Percentiles rank a stretch among this genome's conserved stretches.
Conservation (phyloP, 345 rosid species). For the Zanthoxylum bungeanum region DNA sequence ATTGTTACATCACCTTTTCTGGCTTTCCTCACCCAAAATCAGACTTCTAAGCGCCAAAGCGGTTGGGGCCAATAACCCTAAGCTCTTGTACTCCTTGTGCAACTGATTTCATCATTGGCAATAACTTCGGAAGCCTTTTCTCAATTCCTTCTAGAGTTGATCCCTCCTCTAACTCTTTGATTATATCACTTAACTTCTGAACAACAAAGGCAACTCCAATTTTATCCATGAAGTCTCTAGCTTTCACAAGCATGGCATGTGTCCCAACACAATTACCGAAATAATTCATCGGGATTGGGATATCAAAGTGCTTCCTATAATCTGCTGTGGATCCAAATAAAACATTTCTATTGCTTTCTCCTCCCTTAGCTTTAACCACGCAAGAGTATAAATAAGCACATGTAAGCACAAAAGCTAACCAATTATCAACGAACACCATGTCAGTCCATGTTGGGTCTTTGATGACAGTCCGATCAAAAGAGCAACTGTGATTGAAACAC, state of each 20-base stretch:
- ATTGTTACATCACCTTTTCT: neutral
- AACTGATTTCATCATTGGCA: neutral
- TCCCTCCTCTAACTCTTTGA: neutral
- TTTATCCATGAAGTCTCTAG: neutral
- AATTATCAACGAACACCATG: neutral
- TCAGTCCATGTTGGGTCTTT: conserved; percentile 23
- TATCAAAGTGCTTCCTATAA: conserved; percentile 22
- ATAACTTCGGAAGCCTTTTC: neutral
- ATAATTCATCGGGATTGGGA: conserved; percentile 16
- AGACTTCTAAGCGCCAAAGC: neutral
- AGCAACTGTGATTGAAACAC: conserved; percentile 34
- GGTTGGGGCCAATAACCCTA: conserved; percentile 1
- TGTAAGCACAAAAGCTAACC: conserved; percentile 24
- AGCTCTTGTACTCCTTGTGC: neutral
- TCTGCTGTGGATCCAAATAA: conserved; percentile 12
- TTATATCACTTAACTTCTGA: neutral
- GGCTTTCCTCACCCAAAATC: conserved; percentile 18
- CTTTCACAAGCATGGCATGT: neutral
- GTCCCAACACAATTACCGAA: conserved; percentile 26
- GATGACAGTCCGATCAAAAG: conserved; percentile 25
- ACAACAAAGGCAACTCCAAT: neutral
- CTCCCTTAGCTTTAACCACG: conserved; percentile 18
- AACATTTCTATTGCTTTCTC: neutral
- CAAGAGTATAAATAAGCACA: conserved; percentile 18
- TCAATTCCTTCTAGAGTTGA: neutral